phyloP scores from a whole-genome alignment of 192 early-diverging fungal genomes.

The Coemansia sp. region DNA sequence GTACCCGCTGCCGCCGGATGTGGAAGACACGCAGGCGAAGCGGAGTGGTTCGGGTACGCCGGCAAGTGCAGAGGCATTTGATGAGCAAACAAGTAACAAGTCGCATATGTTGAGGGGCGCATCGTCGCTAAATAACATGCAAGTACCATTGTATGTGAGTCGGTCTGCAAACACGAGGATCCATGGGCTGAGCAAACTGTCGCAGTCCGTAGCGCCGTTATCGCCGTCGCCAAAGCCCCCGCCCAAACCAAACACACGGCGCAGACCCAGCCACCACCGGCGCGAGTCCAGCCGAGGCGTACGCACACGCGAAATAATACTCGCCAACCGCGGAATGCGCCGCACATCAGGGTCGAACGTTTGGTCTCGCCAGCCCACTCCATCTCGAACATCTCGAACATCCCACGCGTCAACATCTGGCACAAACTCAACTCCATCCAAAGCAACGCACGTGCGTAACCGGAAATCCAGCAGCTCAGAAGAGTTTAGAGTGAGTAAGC shows the following conservation, averaged over 20 bases:
- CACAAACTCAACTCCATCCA: background rate
- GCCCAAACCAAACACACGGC: background rate
- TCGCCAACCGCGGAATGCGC: background rate
- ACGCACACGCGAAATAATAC: conserved; percentile 39
- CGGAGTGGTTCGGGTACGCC: background rate
- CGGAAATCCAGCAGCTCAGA: background rate
- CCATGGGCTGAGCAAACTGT: conserved; percentile 1
- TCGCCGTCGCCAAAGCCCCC: background rate
- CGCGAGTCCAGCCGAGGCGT: conserved; percentile 32
- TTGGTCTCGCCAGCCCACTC: background rate
- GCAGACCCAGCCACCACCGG: conserved; percentile 9
- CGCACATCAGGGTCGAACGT: background rate
- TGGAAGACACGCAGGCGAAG: background rate
- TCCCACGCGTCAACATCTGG: no score
- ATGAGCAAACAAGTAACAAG: background rate
- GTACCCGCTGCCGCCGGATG: conserved; percentile 36
- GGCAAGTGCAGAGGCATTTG: background rate
- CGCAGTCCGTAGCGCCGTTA: background rate
- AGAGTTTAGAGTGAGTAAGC: conserved; percentile 3
- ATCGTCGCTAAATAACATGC: background rate
- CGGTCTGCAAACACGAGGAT: background rate
- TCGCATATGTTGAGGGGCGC: background rate
- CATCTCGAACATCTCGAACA: no score
- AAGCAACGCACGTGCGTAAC: background rate
- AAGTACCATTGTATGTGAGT: background rate